Evolutionary conservation across 2,329 filamentous ascomycete species (phyloP), one percentile per base, ranked within the genome.

Genomic region (Phialemoniopsis sp.): DNA sequence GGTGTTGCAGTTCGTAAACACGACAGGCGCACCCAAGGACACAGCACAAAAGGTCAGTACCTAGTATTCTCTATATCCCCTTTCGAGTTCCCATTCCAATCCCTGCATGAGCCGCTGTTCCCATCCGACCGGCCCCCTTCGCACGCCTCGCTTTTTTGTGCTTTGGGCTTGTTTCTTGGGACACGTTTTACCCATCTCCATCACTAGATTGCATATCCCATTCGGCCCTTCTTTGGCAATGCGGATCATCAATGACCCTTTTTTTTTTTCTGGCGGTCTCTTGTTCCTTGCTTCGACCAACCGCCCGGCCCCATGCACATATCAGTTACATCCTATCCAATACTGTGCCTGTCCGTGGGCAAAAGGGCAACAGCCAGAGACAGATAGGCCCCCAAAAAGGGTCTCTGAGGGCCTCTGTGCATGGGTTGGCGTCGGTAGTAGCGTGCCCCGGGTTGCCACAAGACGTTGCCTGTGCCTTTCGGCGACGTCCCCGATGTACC

Each of bases 11-110:
- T 73, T 75, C 46, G 52, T 65, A 36, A 46, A 55, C 36, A 50
- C 67, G 34, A 73, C 71, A 10, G 68, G 68, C 28, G 60, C 63
- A 13, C 55, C 57, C 13, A 70, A 71, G 38, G 63, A 66, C 43
- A 60, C 56, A 28, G 70, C 71, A 29, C 56, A 59, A 41, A 62
- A 63, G 56, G 71, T 74, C 64, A 48, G 67, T 52, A 34, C 13
- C 32, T 39, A 28, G n/a, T 18, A 29, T 34, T 16, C 29, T 33
- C 13, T 10, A 3, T 33, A 4, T 19, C 15, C 5, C 19, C 30
- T 16, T 13, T 16, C 35, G n/a, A 29, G 14, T 29, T 37, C 21
- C 10, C 21, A 6, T 10, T 26, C 21, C 6, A 26, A 26, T 26
- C 21, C 21, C 21, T 26, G 21, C 21, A 26, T 26, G 21, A 26